Percentiles rank a stretch among this genome's conserved stretches.
These are phyloP conservation scores for Fusarium equiseti DNA, from an alignment of 2,329 filamentous ascomycete genomes.

Conservation along the genomic window DNA sequence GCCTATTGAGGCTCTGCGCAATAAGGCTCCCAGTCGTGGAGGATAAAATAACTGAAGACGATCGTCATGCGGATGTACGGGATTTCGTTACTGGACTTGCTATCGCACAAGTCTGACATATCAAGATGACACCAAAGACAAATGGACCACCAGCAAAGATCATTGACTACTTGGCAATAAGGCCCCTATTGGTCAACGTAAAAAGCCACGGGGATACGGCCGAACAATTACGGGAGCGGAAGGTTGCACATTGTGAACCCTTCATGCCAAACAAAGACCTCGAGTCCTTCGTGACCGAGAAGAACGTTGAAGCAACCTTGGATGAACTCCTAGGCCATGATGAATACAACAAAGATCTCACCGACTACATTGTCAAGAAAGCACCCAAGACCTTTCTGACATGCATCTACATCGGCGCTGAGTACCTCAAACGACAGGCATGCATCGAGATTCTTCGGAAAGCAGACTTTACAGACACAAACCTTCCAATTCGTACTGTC, in stretches of 20 bases:
- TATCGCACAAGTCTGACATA: too few relatives aligned
- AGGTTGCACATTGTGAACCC: not conserved
- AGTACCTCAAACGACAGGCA: too few relatives aligned
- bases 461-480: not conserved
- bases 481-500: not conserved
- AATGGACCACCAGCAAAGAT: not conserved
- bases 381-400: not conserved
- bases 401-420: not conserved
- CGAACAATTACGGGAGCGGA: not conserved
- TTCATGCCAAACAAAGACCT: not conserved
- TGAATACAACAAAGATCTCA: not conserved
- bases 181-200: not conserved
- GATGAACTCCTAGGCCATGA: not conserved
- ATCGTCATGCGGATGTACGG: too few relatives aligned
- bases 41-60: not conserved
- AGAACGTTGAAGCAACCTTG: not conserved
- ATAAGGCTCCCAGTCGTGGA: not conserved
- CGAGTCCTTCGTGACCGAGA: not conserved
- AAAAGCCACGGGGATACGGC: not conserved
- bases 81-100: too few relatives aligned
- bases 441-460: too few relatives aligned
- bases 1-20: not conserved
- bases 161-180: not conserved
- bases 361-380: not conserved
- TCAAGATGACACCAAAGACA: not conserved